Base-by-base conservation (phyloP, 352 stramenopile species). In the Elongisporangium anandrum region DNA sequence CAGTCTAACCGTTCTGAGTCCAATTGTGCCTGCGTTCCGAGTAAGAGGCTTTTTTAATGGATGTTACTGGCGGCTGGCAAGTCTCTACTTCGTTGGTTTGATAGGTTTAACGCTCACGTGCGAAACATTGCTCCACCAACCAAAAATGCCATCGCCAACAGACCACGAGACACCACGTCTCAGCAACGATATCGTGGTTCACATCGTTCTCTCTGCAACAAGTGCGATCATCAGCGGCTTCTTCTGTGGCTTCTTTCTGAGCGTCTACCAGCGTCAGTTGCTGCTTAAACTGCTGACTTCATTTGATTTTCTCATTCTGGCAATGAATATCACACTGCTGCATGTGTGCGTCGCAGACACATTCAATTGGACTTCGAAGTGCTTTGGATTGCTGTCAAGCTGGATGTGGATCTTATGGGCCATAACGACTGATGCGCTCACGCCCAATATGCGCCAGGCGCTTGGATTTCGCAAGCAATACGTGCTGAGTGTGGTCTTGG, bases 221-320 rank as follows among this genome's bases (percentile, higher is more conserved):
- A 41, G 29, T 13, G 13, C 29, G 9, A 13, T 41, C 1, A 2
- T 15, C 9, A 41, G 29, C 9, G 29, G 29, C 2, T 2, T 41
- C 9, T 41, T 41, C 29, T 41, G 29, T 13, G 29, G 29, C 29
- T 8, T 41, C 9, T 41, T 41, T 15, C 5, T 41, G 29, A 41
- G 29, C 9, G 1, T 41, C 34, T 63, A 19, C 47, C 60, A 70
- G 29, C 64, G 55, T 6, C 45, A 48, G 6, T 21, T 70, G 2
- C 52, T 70, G 0, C 15, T 16, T 12, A 21, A 41, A 2, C 1
- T 62, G 19, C 26, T 24, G 15, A 12, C 13, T 3, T 64, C 64
- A 13, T 67, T 71, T 41, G 61, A 68, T 57, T 67, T 65, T 17
- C 13, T 63, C 2, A 68, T 68, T 48, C 15, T 71, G 20, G 62